phyloP scores from a whole-genome alignment of 2,329 filamentous ascomycete genomes.

The Mycocentrospora acerina region DNA sequence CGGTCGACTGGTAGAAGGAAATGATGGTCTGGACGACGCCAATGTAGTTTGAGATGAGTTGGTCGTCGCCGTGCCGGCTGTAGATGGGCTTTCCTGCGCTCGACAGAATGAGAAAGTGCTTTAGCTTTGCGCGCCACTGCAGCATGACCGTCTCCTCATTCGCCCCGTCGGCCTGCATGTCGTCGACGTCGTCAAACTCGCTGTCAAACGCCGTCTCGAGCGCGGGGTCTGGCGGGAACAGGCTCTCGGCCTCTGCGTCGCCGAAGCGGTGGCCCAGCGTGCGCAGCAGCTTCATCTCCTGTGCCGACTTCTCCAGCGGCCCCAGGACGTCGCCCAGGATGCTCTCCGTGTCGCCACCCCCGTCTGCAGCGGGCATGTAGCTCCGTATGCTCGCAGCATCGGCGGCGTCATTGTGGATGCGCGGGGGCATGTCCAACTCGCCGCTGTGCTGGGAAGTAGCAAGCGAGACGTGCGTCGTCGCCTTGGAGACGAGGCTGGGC shows the following conservation, averaged over 20 bases:
- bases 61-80: slow-evolving; percentile 88
- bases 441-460: slow-evolving; percentile 65
- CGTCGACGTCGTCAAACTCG: slow-evolving; percentile 77
- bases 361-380: slow-evolving; percentile 63
- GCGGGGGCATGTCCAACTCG: slow-evolving; percentile 33
- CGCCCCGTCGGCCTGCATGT: slow-evolving; percentile 54
- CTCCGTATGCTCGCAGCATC: slow-evolving; percentile 69
- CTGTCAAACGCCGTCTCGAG: slow-evolving; percentile 67
- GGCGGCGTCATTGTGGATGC: slow-evolving; percentile 52
- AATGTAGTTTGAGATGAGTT: slow-evolving; percentile 88
- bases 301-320: slow-evolving; percentile 60
- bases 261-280: slow-evolving; percentile 61
- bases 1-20: slow-evolving; percentile 84
- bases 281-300: slow-evolving; percentile 68
- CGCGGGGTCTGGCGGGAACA: slow-evolving; percentile 47
- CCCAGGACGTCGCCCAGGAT: slow-evolving; percentile 71
- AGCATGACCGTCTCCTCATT: slow-evolving; percentile 63
- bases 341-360: slow-evolving; percentile 74
- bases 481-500: slow-evolving; percentile 57
- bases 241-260: slow-evolving; percentile 57
- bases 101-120: slow-evolving; percentile 96
- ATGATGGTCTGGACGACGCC: slow-evolving; percentile 97
- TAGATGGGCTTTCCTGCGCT: slow-evolving; percentile 97
- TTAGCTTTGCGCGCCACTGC: slow-evolving; percentile 87
- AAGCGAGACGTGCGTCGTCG: slow-evolving; percentile 83